Evolutionary conservation across 768 basidiomycete genomes (phyloP), one percentile per base, ranked within the genome.

Genomic region (Ephemerocybe angulata): DNA sequence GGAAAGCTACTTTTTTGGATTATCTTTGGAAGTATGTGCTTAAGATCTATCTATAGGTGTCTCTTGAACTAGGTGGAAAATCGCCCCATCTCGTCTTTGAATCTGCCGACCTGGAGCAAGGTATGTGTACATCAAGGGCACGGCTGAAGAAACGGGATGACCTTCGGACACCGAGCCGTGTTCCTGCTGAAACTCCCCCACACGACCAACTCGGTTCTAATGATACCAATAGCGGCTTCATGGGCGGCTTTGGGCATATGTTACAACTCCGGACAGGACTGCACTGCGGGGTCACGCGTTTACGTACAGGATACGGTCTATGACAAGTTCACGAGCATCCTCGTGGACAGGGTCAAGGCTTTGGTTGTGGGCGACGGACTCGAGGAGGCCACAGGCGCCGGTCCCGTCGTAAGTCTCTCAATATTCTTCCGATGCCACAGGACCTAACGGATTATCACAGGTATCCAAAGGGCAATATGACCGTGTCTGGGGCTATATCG

Each of bases 11-110:
- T 47, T 49, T 51, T 27, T 24, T 27, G n/a, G 48, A 44, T 13
- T 35, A 21, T 30, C 24, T 50, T 31, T 54, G 41, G 28, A 41
- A 25, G 29, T 17, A 19, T 47, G 29, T 24, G 33, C 44, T 43
- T 37, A 61, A 27, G 50, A 53, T 31, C 49, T 40, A 31, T 59
- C 49, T 54, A 53, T 61, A 88, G 86, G 80, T 97, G 38, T 93
- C 93, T 21, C 79, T 98, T 48, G 96, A 98, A 68, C 83, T 98
- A 4, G 94, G 95, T 29, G 95, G 95, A 41, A 97, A 98, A 73
- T 91, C 88, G 24, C 90, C 90, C 17, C 85, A 92, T 60, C 73
- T 98, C 57, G 75, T 98, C 59, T 98, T 97, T 63, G 88, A 93
- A 62, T 89, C 88, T 38, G 94, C 95, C 33, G 88, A 98, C 69